phyloP scores from a whole-genome alignment of 441 rosid genomes.

The Gossypium schwendimanii region DNA sequence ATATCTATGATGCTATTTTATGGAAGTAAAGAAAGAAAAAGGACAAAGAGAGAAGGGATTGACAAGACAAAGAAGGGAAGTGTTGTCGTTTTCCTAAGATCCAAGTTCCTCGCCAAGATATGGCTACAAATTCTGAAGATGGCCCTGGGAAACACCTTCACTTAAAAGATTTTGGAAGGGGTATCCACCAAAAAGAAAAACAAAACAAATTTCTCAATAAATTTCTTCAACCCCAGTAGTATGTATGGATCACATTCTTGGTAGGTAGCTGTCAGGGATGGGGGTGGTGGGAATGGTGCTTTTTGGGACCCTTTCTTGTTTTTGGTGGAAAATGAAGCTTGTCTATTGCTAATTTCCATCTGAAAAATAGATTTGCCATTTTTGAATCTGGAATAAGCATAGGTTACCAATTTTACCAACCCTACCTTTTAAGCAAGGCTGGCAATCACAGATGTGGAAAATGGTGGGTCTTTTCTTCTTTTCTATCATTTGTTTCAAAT shows the following conservation, averaged over 20 bases:
- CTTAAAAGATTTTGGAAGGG: constrained; percentile 8
- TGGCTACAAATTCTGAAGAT: constrained; percentile 23
- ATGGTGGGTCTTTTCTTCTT: constrained; percentile 12
- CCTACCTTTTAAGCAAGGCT: constrained; percentile 28
- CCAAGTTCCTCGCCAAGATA: constrained; percentile 21
- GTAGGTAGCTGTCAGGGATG: constrained; percentile 16
- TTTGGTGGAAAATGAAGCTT: constrained; percentile 25
- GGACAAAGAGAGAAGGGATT: neutral
- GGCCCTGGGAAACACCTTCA: constrained; percentile 12
- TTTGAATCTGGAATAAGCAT: constrained; percentile 9
- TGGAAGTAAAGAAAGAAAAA: neutral
- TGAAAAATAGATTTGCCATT: constrained; percentile 17
- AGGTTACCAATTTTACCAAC: constrained; percentile 20
- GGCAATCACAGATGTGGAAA: constrained; percentile 20
- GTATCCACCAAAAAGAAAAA: neutral
- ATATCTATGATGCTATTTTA: neutral
- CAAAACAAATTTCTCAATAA: constrained; percentile 20
- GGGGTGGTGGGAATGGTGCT: constrained; percentile 11
- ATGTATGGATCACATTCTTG: constrained; percentile 24
- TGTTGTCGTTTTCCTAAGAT: constrained; percentile 25
- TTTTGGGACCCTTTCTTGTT: neutral
- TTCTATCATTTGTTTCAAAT: neutral
- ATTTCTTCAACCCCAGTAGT: constrained; percentile 22
- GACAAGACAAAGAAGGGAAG: neutral
- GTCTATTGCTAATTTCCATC: constrained; percentile 26